Evolutionary conservation across 805 yeast genomes (phyloP).

Genomic region (Myxozyma neglecta): DNA sequence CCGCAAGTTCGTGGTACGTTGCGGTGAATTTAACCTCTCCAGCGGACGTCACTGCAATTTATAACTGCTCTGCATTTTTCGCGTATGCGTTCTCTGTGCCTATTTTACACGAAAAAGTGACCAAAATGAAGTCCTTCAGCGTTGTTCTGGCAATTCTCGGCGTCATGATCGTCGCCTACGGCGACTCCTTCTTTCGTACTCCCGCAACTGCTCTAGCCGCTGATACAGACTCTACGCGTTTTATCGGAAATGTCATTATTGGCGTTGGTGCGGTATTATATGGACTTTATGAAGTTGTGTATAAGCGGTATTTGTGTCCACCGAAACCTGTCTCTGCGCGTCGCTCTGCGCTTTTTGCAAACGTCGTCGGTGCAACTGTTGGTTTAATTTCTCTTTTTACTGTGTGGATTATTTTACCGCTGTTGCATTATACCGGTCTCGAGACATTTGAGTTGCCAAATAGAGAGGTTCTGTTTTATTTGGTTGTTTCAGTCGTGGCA

Average conservation of each 20-base stretch:
- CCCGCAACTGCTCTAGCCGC: not conserved
- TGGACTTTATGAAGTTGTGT: conserved; percentile 71
- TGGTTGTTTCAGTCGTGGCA: conserved; percentile 56
- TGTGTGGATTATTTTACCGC: conserved; percentile 50
- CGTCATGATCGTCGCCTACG: conserved; percentile 74
- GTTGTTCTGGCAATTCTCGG: conserved; percentile 73
- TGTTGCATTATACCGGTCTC: conserved; percentile 55
- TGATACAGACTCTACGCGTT: conserved; percentile 12
- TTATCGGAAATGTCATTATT: conserved; percentile 68
- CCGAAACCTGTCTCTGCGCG: conserved; percentile 63
- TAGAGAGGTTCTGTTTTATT: conserved; percentile 46
- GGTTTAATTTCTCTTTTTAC: conserved; percentile 58
- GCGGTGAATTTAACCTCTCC: conserved; percentile 81
- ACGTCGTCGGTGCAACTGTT: conserved; percentile 66
- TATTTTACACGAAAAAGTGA: conserved; percentile 63
- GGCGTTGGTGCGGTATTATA: conserved; percentile 51
- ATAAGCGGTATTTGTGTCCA: conserved; percentile 74
- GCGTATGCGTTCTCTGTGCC: conserved; percentile 84
- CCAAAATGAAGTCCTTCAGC: conserved; percentile 61
- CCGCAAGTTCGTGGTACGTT: conserved; percentile 83
- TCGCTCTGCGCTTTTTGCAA: conserved; percentile 78
- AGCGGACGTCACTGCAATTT: conserved; percentile 84
- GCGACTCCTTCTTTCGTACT: conserved; percentile 17
- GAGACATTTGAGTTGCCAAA: conserved; percentile 59
- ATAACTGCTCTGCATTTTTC: conserved; percentile 85